Evolutionary conservation across 2,329 filamentous ascomycete species (phyloP), one percentile per base, ranked within the genome.

Genomic region (Thielaviopsis euricoi): DNA sequence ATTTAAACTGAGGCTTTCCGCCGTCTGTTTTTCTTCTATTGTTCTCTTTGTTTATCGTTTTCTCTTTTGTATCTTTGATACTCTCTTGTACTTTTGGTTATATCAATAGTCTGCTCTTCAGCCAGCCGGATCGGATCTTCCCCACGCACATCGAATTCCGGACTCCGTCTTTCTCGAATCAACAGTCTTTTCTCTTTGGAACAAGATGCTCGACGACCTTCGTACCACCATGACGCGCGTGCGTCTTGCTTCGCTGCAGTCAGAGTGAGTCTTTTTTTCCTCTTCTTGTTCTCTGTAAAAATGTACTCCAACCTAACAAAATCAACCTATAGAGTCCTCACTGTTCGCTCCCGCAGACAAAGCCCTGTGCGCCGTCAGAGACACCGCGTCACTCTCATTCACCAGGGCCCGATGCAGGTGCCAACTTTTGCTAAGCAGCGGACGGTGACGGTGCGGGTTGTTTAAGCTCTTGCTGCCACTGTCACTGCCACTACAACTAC

Each of bases 181-280:
- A 12, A 12, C 29, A 6, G 29, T 40, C 13, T 40, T 17, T 40
- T 43, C n/a, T n/a, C 13, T 43, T 43, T 7, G n/a, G 6, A n/a
- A 43, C 2, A n/a, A 43, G n/a, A 43, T 43, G 37, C 37, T 43
- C 10, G 67, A 72, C 49, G 71, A 74, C 52, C 65, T 76, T 48
- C 71, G 73, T 61, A 64, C 67, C 40, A 67, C 71, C 43, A 64
- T 78, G 40, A 68, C 71, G 58, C 72, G 73, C 55, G 68, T 77
- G 60, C 73, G 75, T 61, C 71, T 78, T 61, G 74, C 73, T 26
- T 69, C 75, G 26, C 65, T 76, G 40, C 72, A 75, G 65, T 71
- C 70, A 51, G 67, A 74, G 74, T 77, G 67, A 63, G 75, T 71
- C 13, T 51, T 51, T 51, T 4, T 51, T 17, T 51, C 13, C 21